These are phyloP conservation scores for Solanum verrucosum DNA, from an alignment of 257 asterid genomes.

Conservation along the genomic window DNA sequence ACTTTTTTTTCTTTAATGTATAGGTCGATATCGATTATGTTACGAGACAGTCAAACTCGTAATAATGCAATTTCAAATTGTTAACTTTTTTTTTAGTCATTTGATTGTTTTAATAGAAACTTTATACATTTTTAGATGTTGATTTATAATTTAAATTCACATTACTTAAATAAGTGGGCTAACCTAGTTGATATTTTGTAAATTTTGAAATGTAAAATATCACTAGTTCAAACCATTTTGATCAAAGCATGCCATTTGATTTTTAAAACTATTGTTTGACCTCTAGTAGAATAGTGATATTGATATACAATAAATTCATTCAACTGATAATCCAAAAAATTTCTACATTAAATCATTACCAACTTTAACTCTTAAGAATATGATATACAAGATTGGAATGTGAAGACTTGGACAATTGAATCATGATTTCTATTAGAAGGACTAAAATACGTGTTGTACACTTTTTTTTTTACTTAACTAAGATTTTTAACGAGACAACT, in stretches of 20 bases:
- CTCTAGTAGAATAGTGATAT: too few species aligned
- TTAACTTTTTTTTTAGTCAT: too few species aligned
- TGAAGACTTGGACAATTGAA: not conserved
- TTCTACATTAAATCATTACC: too few species aligned
- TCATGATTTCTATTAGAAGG: not conserved
- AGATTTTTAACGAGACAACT: too few species aligned
- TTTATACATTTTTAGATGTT: not conserved
- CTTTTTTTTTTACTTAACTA: too few species aligned
- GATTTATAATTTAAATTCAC: not conserved
- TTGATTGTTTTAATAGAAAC: not conserved
- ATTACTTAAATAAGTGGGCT: too few species aligned
- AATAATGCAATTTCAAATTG: not conserved
- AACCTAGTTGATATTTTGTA: too few species aligned
- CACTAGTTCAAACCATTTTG: too few species aligned
- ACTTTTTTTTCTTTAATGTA: not conserved
- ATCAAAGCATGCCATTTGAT: too few species aligned
- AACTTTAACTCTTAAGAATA: too few species aligned
- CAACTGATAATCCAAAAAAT: not conserved
- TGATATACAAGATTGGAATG: not conserved
- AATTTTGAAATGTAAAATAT: too few species aligned
- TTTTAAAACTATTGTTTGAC: not conserved
- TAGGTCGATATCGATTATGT: not conserved
- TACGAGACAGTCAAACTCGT: not conserved
- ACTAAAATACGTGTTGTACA: not conserved
- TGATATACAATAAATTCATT: not conserved